A percentile compares a stretch with the other conserved stretches of the same genome.
phyloP scores from a whole-genome alignment of 805 yeast species.

The Zygosaccharomyces bailii region DNA sequence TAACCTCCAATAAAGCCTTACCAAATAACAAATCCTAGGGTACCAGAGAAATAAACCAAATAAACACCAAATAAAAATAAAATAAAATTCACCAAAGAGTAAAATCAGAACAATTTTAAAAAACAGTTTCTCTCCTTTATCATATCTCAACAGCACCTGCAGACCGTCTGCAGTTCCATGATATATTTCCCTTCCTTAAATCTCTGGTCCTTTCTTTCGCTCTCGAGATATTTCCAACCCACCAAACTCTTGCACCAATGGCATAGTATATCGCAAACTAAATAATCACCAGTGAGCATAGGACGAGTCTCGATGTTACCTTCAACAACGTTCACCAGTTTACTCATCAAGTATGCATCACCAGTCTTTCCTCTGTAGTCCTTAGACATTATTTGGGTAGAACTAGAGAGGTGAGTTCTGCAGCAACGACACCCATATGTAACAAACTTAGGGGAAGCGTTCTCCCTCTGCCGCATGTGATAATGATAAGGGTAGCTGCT shows the following conservation, averaged over 20 bases:
- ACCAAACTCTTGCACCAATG: slow-evolving; percentile 50
- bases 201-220: slow-evolving; percentile 44
- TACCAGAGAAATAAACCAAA: slow-evolving; percentile 4
- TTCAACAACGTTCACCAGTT: slow-evolving; percentile 45
- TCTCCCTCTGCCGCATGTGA: slow-evolving; percentile 12
- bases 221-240: slow-evolving; percentile 62
- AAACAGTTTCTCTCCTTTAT: background rate
- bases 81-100: slow-evolving; percentile 7
- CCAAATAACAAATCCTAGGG: slow-evolving; percentile 1
- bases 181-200: slow-evolving; percentile 63
- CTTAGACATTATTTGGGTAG: slow-evolving; percentile 34
- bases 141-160: slow-evolving; percentile 20
- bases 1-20: background rate
- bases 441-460: slow-evolving; percentile 19
- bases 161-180: slow-evolving; percentile 41
- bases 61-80: slow-evolving; percentile 6
- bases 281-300: slow-evolving; percentile 60
- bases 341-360: slow-evolving; percentile 51
- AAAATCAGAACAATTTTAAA: slow-evolving; percentile 4
- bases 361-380: slow-evolving; percentile 58
- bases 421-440: slow-evolving; percentile 35
- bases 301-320: slow-evolving; percentile 39
- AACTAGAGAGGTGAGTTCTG: slow-evolving; percentile 33
- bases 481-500: slow-evolving; percentile 12
- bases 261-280: slow-evolving; percentile 55